Evolutionary conservation across 1,284 basidiomycete genomes (phyloP).

Genomic region (Ceratorhiza oryzae-sativae): DNA sequence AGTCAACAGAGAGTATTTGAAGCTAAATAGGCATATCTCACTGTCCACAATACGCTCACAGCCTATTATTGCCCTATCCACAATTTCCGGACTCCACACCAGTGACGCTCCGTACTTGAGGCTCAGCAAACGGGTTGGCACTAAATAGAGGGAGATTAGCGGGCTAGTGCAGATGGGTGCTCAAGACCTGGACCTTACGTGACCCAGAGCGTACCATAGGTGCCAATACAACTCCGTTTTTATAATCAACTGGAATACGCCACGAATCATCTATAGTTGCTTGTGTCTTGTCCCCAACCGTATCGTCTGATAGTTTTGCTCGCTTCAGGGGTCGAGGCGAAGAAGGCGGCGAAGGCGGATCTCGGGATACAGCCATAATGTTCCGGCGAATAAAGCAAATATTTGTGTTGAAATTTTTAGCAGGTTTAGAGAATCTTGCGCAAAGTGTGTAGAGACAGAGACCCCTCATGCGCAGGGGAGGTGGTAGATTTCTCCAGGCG

Average conservation of each 20-base stretch:
- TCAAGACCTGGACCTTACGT: constrained; percentile 55
- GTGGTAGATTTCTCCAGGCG: neutral
- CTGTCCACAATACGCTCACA: constrained; percentile 83
- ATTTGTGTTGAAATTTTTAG: too few relatives aligned
- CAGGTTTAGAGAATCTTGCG: too few relatives aligned
- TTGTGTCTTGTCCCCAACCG: neutral
- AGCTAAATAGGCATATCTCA: constrained; percentile 55
- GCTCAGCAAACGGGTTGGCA: constrained; percentile 84
- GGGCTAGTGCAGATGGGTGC: constrained; percentile 32
- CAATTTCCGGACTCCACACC: constrained; percentile 97
- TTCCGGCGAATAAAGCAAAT: neutral
- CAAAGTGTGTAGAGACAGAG: neutral
- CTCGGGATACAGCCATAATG: constrained; percentile 13
- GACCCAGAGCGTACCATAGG: constrained; percentile 96
- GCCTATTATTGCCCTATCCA: constrained; percentile 95
- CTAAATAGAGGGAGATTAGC: constrained; percentile 51
- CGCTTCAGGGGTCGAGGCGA: constrained; percentile 24
- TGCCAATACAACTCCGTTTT: constrained; percentile 85
- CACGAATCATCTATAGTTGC: constrained; percentile 4
- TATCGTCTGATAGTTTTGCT: constrained; percentile 6
- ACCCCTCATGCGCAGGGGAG: neutral
- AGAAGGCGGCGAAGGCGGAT: constrained; percentile 9
- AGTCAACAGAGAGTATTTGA: neutral
- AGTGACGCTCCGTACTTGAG: constrained; percentile 93
- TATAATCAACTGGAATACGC: constrained; percentile 51